A percentile compares a stretch with the other conserved stretches of the same genome.
Conservation (phyloP, 306 rosid genomes). For the Alnus glutinosa region DNA sequence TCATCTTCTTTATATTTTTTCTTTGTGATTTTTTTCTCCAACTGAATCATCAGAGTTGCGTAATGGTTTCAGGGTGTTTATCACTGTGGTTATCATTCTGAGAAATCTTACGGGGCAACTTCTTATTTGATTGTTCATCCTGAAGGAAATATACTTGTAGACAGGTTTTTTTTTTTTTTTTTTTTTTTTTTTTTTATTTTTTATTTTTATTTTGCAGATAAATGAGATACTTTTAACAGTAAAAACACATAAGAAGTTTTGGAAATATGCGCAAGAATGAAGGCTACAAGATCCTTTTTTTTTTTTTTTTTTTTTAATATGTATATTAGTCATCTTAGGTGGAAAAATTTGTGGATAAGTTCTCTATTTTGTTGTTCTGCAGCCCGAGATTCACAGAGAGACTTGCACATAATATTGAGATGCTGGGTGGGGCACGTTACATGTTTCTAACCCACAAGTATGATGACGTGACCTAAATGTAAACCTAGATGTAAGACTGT, state of each 20-base stretch:
- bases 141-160: constrained; percentile 21
- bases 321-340: neutral
- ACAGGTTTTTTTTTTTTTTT: too few species aligned
- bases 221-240: neutral
- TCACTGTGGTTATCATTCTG: constrained; percentile 25
- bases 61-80: constrained; percentile 18
- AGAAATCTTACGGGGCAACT: constrained; percentile 18
- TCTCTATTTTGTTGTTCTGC: neutral
- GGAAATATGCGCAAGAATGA: neutral
- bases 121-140: constrained; percentile 26
- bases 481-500: neutral
- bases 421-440: constrained; percentile 21
- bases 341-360: neutral
- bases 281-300: neutral
- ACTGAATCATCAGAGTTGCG: neutral
- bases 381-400: constrained; percentile 16
- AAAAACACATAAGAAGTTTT: neutral
- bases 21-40: neutral
- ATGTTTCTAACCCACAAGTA: constrained; percentile 20
- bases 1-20: neutral
- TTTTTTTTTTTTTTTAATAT: neutral
- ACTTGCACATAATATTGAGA: constrained; percentile 16
- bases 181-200: too few species aligned
- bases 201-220: neutral
- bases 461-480: neutral